Evolutionary conservation across 495 filamentous ascomycete genomes (phyloP), one percentile per base, ranked within the genome.

Genomic region (Daldinia grandis): DNA sequence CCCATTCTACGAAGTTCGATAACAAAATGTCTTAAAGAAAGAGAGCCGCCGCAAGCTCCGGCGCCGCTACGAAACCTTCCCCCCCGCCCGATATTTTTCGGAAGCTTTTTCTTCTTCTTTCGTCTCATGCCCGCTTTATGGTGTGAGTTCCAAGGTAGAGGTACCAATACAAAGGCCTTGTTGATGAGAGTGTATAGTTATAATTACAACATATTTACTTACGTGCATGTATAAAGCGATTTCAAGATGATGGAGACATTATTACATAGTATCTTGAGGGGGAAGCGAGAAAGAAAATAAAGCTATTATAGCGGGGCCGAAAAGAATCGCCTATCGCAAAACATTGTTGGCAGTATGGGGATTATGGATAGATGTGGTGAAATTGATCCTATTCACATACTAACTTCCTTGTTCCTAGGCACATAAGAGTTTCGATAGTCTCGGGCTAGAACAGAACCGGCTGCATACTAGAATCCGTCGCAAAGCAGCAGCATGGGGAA

Each of bases 1-100:
- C 44, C 12, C 49, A 49, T 62, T 62, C 61, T 44, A 70, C 37
- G 28, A 42, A 42, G 30, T 58, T 64, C 57, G 53, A 66, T 60
- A 40, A 35, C 12, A n/a, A 58, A 21, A 30, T n/a, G 14, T 14
- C 15, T 15, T 31, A 42, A 2, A 10, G 49, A 27, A 31, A 50
- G 38, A 59, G 64, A 64, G 64, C 64, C 64, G 69, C 59, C 69
- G 69, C 59, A 72, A 59, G 31, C n/a, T 25, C 51, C 64, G 69
- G 58, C 49, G 53, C 63, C 54, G 69, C 37, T 44, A 54, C 24
- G 42, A 14, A 59, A n/a, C n/a, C 33, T 6, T 57, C 57, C 25
- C 31, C 14, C 58, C 28, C 50, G 51, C 28, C 53, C 30, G 53
- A 19, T 35, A 56, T 31, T 35, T 35, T 19, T 56, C 31, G 25